Base-by-base conservation (phyloP, 2,329 filamentous ascomycete species). In the Chrysosphaeria jannelii region DNA sequence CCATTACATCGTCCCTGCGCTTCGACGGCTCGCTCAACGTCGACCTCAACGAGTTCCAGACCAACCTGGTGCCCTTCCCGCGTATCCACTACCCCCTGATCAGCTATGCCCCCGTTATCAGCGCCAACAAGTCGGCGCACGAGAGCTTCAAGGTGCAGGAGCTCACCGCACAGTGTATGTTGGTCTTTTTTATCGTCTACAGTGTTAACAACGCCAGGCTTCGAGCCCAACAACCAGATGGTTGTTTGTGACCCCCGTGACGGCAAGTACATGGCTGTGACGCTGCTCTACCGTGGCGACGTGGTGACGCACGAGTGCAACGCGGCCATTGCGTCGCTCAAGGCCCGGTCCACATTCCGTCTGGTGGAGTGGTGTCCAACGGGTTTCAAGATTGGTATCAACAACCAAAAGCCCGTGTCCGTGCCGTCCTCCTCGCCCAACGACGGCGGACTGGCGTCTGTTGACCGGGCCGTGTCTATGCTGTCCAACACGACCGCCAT, bases 121-220 rank as follows among this genome's bases (percentile, higher is more conserved):
- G 64, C 12, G 61, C 63, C 28, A 53, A 58, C 50, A 74, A 72
- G 58, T 75, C 69, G 45, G 60, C 65, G 22, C 74, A 85, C 40
- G 74, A 85, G 53, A 75, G 69, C 52, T 79, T 79, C 62, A 76
- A 75, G 54, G 67, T 78, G 26, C 57, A 63, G 30, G 75, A 85
- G 33, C 47, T 71, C 31, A 71, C 65, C 39, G 63, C 69, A 48
- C 64, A 70, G 44, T 70, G 65, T 70, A 51, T 39, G 57, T 49
- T n/a, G n/a, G n/a, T n/a, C 4, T 5, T 10, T 4, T 1, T 13
- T 11, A 5, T 20, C 5, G 19, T 14, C 14, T 25, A 21, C 15
- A 9, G 18, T 9, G 14, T 9, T 20, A 12, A 13, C 12, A 12
- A 5, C 11, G 17, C 5, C 26, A 69, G 63, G 65, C 48, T 71